phyloP scores from a whole-genome alignment of 352 stramenopile genomes.

The Globisporangium uncinulatum region DNA sequence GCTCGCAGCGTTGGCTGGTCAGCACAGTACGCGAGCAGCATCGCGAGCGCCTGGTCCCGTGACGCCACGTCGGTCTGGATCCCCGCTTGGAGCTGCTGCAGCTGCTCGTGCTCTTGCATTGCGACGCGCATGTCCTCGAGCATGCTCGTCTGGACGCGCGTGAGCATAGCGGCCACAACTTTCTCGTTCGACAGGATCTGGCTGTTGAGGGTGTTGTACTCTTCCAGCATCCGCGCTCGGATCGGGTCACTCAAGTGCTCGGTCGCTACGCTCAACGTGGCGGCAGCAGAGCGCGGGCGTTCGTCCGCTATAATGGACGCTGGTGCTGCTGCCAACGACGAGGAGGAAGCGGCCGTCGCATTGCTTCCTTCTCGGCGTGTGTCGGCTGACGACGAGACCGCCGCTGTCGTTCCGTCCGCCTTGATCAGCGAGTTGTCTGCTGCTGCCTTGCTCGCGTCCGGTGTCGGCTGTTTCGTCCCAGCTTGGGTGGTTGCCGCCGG shows the following conservation, averaged over 20 bases:
- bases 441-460: too few species aligned
- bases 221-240: conserved; percentile 11
- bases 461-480: too few species aligned
- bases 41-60: conserved; percentile 33
- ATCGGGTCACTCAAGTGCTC: conserved; percentile 8
- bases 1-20: background rate
- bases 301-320: background rate
- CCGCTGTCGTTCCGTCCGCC: too few species aligned
- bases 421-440: too few species aligned
- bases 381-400: too few species aligned
- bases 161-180: conserved; percentile 21
- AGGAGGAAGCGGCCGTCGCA: too few species aligned
- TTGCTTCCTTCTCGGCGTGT: too few species aligned
- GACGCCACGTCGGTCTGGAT: conserved; percentile 33
- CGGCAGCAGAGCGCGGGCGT: too few species aligned
- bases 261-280: background rate
- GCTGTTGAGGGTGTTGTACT: conserved; percentile 33
- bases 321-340: background rate
- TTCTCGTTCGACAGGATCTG: conserved; percentile 38
- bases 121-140: conserved; percentile 18
- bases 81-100: conserved; percentile 26
- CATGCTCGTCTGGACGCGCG: conserved; percentile 18
- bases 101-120: conserved; percentile 26
- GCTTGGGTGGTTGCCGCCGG: too few species aligned
- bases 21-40: conserved; percentile 32